These are phyloP conservation scores for Penicillium glabrum DNA, from an alignment of 2,329 filamentous ascomycete species.

Conservation along the genomic window DNA sequence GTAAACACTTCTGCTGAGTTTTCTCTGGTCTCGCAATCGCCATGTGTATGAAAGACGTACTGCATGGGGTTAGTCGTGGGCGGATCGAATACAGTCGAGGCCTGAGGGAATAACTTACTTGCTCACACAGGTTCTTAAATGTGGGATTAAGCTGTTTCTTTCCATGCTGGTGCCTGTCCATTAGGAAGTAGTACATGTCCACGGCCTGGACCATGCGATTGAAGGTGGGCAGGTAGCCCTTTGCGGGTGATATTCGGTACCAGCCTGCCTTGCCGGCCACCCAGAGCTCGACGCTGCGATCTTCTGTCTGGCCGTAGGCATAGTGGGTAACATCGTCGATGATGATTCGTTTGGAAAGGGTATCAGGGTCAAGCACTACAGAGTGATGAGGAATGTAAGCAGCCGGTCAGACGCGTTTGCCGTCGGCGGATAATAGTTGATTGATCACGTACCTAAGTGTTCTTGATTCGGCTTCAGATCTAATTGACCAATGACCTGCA, in stretches of 20 bases:
- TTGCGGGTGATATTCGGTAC: conserved; percentile 58
- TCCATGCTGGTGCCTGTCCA: conserved; percentile 54
- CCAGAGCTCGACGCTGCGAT: conserved; percentile 60
- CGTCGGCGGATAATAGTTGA: not conserved
- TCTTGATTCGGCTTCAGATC: conserved; percentile 48
- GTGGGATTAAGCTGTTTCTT: conserved; percentile 36
- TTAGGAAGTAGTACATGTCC: conserved; percentile 60
- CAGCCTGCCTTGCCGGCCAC: conserved; percentile 62
- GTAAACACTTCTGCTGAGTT: conserved; percentile 49
- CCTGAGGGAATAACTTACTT: conserved; percentile 29
- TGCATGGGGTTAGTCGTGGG: conserved; percentile 17
- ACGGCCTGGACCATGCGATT: conserved; percentile 60
- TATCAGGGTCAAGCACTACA: conserved; percentile 40
- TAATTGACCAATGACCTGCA: conserved; percentile 56
- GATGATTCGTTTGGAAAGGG: conserved; percentile 44
- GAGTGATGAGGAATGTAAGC: not conserved
- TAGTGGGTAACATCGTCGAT: conserved; percentile 51
- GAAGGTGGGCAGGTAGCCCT: conserved; percentile 54
- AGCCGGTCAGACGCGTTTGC: not conserved
- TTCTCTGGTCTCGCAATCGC: conserved; percentile 44
- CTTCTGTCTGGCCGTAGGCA: conserved; percentile 53
- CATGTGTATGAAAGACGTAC: conserved; percentile 45
- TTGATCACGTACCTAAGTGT: conserved; percentile 37
- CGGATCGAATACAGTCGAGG: not conserved
- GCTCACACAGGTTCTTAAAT: conserved; percentile 41